These are phyloP conservation scores for Phytophthora litchii DNA, from an alignment of 352 stramenopile genomes.

Conservation along the genomic window DNA sequence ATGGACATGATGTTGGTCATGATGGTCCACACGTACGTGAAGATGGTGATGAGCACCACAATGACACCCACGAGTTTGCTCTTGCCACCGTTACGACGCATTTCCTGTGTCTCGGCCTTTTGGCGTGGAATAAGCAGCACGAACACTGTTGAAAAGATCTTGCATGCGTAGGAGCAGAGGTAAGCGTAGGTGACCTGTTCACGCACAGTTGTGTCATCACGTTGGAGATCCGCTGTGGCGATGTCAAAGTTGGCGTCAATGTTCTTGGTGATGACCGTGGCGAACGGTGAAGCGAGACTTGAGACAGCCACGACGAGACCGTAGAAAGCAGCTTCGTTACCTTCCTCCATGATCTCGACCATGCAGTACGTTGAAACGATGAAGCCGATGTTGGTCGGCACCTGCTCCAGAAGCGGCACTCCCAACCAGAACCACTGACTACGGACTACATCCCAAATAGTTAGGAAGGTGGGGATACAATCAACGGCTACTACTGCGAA, in stretches of 20 bases:
- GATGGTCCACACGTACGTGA: constrained; percentile 56
- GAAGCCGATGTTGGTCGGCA: constrained; percentile 51
- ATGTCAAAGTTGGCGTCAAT: constrained; percentile 60
- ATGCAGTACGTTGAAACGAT: constrained; percentile 59
- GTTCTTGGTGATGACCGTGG: constrained; percentile 59
- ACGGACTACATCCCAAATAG: constrained; percentile 56
- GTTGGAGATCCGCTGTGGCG: constrained; percentile 40
- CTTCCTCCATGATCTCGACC: constrained; percentile 56
- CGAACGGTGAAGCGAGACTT: constrained; percentile 48
- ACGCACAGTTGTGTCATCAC: constrained; percentile 41
- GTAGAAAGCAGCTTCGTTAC: constrained; percentile 57
- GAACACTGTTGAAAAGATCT: constrained; percentile 49
- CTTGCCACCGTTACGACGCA: constrained; percentile 40
- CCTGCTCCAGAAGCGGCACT: constrained; percentile 45
- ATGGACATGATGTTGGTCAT: constrained; percentile 66
- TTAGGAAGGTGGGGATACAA: constrained; percentile 51
- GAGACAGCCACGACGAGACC: constrained; percentile 49
- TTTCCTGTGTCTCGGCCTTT: constrained; percentile 58
- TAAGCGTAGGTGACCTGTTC: constrained; percentile 48
- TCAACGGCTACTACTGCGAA: constrained; percentile 46
- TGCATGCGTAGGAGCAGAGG: constrained; percentile 44
- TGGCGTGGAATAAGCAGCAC: constrained; percentile 52
- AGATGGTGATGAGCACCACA: constrained; percentile 42
- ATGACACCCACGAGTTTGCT: constrained; percentile 46
- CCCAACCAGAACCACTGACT: constrained; percentile 68